Evolutionary conservation across 441 rosid genomes (phyloP).

Genomic region (Syzygium syzygioides): DNA sequence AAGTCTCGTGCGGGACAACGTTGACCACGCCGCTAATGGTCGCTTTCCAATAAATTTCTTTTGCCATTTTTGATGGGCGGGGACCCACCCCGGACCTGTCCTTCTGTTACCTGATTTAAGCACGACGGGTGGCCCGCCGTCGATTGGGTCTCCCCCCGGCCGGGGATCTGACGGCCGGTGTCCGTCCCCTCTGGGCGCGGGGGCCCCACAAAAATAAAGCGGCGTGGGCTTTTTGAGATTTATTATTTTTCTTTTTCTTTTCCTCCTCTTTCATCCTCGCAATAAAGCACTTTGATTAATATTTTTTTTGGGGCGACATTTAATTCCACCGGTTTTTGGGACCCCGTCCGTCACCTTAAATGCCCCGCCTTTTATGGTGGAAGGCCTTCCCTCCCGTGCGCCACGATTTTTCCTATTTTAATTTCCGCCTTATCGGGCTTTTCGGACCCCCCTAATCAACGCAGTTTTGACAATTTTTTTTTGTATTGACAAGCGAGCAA

Average conservation of each 20-base stretch:
- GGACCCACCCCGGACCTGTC: neutral
- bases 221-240: neutral
- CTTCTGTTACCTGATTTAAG: neutral
- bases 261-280: neutral
- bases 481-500: neutral
- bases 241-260: neutral
- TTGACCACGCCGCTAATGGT: constrained; percentile 10
- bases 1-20: neutral
- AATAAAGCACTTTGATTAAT: neutral
- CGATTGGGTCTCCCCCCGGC: neutral
- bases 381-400: neutral
- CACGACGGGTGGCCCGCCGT: neutral
- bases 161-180: constrained; percentile 19
- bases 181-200: neutral
- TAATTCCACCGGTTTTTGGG: neutral
- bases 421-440: neutral
- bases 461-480: neutral
- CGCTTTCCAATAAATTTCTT: neutral
- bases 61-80: neutral
- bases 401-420: neutral
- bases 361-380: neutral
- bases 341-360: neutral
- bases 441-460: neutral
- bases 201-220: neutral
- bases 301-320: neutral